Conservation (phyloP, 176 grass and related monocot species). For the Alloteropsis semialata region DNA sequence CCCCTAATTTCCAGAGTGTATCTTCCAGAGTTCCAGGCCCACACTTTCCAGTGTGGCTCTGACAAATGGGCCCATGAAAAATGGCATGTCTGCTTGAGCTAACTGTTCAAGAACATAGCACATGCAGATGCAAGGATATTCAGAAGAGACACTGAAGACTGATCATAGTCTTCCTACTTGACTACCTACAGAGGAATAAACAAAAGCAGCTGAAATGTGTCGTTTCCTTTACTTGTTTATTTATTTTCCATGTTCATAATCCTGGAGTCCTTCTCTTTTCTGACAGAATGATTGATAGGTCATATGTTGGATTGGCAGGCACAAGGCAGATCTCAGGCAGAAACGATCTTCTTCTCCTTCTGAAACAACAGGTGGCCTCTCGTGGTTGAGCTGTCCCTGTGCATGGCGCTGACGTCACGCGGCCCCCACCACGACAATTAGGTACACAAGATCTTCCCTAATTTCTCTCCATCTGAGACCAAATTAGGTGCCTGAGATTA, state of each 20-base stretch:
- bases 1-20: conserved; percentile 2
- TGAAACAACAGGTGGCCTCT: background rate
- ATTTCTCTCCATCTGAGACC: background rate
- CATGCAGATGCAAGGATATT: background rate
- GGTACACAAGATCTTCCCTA: background rate
- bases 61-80: background rate
- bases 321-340: background rate
- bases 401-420: background rate
- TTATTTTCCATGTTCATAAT: background rate
- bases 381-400: conserved; percentile 39
- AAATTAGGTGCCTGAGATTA: conserved; percentile 11
- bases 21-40: background rate
- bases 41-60: background rate
- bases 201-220: background rate
- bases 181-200: background rate
- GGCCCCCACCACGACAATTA: background rate
- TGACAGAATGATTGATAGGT: background rate
- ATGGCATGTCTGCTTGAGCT: background rate
- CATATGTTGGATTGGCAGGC: background rate
- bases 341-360: background rate
- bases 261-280: background rate
- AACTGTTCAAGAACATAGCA: background rate
- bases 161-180: background rate
- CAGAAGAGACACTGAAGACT: background rate
- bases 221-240: background rate